Conservation (phyloP, 2,329 filamentous ascomycete genomes). For the Epicoccum sorghinum region DNA sequence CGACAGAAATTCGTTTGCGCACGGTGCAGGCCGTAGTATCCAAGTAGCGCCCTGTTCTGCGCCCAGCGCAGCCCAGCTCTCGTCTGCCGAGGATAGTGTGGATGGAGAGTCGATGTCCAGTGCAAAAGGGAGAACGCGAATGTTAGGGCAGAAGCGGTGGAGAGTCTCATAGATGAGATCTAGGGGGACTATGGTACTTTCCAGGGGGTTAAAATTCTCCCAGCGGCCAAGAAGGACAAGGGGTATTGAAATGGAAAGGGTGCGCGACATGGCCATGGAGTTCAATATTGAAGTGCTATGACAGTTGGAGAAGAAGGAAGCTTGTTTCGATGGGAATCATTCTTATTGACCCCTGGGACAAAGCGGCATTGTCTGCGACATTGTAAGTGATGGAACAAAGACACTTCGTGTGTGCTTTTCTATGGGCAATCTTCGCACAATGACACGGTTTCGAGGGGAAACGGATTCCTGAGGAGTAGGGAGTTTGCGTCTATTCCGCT, state of each 20-base stretch:
- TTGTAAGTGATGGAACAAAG: background rate
- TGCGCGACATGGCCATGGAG: background rate
- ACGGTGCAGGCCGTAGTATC: slow-evolving; percentile 6
- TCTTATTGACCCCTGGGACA: no score
- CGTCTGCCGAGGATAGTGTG: background rate
- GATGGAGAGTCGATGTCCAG: background rate
- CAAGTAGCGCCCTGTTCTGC: background rate
- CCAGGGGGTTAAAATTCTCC: background rate
- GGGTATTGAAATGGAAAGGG: slow-evolving; percentile 11
- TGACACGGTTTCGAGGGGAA: background rate
- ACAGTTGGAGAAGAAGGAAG: no score
- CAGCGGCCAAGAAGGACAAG: slow-evolving; percentile 15
- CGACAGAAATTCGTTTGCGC: background rate
- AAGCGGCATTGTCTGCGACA: background rate
- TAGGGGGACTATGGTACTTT: background rate
- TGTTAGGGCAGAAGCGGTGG: background rate
- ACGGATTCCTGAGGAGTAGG: background rate
- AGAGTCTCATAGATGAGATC: background rate
- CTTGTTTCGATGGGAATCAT: no score
- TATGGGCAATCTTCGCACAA: background rate
- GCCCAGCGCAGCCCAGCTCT: background rate
- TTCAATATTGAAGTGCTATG: background rate
- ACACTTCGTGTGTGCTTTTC: background rate
- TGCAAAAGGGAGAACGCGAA: slow-evolving; percentile 1
- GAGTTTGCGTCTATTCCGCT: slow-evolving; percentile 6